Evolutionary conservation across 305 asterid species (phyloP), one percentile per base, ranked within the genome.

Genomic region (Salvia sclarea): DNA sequence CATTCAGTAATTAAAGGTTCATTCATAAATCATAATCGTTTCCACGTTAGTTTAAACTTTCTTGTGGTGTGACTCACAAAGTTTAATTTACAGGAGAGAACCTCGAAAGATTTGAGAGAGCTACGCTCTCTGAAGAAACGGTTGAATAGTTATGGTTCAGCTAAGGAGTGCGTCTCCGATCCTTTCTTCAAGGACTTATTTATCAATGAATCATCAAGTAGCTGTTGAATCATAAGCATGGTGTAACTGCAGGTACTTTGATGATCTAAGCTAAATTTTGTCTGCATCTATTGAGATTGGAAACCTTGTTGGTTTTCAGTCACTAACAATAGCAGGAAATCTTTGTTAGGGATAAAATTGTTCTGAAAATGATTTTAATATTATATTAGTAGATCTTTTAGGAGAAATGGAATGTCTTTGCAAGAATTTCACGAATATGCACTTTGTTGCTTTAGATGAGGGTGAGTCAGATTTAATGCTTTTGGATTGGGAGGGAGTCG

Each of bases 81-180:
- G 30, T 33, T 43, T 41, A 35, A 60, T 48, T 6, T 53, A 65
- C 89, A 94, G 98, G 91, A 85, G 64, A 81, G 92, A 66, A 87
- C 79, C 17, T 67, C 84, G 16, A 87, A 83, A 75, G 87, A 94
- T 21, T 87, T 77, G 71, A 82, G 96, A 75, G 96, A 83, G n/a
- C 69, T 94, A 53, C 95, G 95, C 5, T 80, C 87, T 64, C 78
- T 94, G 45, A 94, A 84, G 82, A 94, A 85, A 75, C 92, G 91
- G 10, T 64, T 93, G 3, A 83, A 78, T 70, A 59, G 70, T 53
- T 94, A 83, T 25, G 81, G 30, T 37, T 87, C 98, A 18, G 96
- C 98, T 17, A 89, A 80, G 82, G 98, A 87, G 58, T 89, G 96
- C 31, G 71, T 70, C 1, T 48, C 58, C 3, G 99, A 94, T 80